Evolutionary conservation across 495 filamentous ascomycete genomes (phyloP).

Genomic region (Poronia punctata): DNA sequence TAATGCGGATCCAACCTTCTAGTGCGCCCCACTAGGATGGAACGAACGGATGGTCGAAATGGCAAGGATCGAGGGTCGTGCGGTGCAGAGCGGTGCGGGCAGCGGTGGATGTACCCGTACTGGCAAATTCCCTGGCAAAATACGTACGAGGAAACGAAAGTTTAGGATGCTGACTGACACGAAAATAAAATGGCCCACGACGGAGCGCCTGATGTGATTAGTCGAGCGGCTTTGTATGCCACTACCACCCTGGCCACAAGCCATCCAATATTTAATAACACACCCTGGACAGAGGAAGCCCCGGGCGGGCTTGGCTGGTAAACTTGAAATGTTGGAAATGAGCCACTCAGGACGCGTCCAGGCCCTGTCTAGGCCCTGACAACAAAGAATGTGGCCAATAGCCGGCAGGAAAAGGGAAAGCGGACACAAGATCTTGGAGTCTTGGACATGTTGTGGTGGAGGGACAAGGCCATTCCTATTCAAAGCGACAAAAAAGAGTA

Average conservation of each 20-base stretch:
- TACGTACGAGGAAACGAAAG: conserved; percentile 21
- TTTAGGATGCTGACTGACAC: conserved; percentile 32
- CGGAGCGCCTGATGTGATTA: conserved; percentile 12
- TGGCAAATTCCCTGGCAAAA: conserved; percentile 27
- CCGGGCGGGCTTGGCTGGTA: too few relatives aligned
- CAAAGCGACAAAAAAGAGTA: too few relatives aligned
- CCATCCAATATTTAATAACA: conserved; percentile 29
- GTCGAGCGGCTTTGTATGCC: conserved; percentile 12
- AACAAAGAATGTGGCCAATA: too few relatives aligned
- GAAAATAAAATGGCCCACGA: conserved; percentile 32
- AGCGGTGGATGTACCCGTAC: conserved; percentile 21
- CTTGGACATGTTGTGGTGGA: too few relatives aligned
- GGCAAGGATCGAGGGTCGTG: conserved; percentile 17
- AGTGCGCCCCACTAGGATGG: conserved; percentile 22
- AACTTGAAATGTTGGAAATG: too few relatives aligned
- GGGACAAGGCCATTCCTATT: too few relatives aligned
- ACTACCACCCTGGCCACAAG: conserved; percentile 21
- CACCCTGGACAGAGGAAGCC: conserved; percentile 18
- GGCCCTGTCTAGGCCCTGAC: too few relatives aligned
- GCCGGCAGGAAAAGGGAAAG: too few relatives aligned
- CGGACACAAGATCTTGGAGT: too few relatives aligned
- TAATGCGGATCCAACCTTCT: conserved; percentile 25
- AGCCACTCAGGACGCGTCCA: too few relatives aligned
- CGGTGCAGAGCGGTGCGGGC: conserved; percentile 25
- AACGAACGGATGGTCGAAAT: conserved; percentile 14